Percentiles rank a stretch among this genome's conserved stretches.
Conservation (phyloP, 495 filamentous ascomycete genomes). For the Cercophora samala region DNA sequence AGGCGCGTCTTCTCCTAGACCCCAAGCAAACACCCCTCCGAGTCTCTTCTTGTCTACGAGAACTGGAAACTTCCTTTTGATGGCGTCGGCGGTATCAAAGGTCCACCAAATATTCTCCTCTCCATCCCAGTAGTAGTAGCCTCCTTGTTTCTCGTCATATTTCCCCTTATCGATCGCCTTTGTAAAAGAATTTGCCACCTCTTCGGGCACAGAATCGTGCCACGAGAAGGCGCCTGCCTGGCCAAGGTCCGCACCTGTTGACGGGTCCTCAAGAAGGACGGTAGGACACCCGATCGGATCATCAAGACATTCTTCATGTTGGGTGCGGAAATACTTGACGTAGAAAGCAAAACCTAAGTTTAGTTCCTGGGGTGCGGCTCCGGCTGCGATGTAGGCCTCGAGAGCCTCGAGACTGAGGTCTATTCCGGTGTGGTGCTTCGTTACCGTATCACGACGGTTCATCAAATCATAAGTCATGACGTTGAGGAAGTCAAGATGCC, state of each 20-base stretch:
- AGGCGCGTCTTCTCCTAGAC: conserved; percentile 66
- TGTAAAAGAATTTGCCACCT: conserved; percentile 47
- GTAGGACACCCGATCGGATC: conserved; percentile 61
- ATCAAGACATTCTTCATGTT: conserved; percentile 44
- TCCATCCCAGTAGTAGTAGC: conserved; percentile 66
- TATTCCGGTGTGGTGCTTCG: conserved; percentile 64
- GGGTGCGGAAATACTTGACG: conserved; percentile 66
- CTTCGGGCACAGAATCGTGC: conserved; percentile 46
- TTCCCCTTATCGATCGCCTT: conserved; percentile 52
- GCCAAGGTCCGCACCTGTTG: conserved; percentile 61
- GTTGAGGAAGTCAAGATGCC: conserved; percentile 68
- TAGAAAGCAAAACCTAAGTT: conserved; percentile 78
- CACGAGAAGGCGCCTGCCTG: conserved; percentile 61
- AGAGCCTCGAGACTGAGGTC: conserved; percentile 52
- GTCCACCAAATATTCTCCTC: conserved; percentile 65
- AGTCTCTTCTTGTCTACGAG: conserved; percentile 57
- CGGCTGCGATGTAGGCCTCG: conserved; percentile 58
- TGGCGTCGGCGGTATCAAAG: conserved; percentile 64
- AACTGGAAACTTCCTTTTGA: conserved; percentile 59
- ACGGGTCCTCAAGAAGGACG: conserved; percentile 59
- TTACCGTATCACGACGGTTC: conserved; percentile 68
- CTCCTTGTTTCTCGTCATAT: conserved; percentile 58
- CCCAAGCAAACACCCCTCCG: conserved; percentile 73
- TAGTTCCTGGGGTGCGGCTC: conserved; percentile 53
- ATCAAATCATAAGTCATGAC: conserved; percentile 80